Evolutionary conservation across 2,329 filamentous ascomycete genomes (phyloP), one percentile per base, ranked within the genome.

Genomic region (Zymoseptoria brevis): DNA sequence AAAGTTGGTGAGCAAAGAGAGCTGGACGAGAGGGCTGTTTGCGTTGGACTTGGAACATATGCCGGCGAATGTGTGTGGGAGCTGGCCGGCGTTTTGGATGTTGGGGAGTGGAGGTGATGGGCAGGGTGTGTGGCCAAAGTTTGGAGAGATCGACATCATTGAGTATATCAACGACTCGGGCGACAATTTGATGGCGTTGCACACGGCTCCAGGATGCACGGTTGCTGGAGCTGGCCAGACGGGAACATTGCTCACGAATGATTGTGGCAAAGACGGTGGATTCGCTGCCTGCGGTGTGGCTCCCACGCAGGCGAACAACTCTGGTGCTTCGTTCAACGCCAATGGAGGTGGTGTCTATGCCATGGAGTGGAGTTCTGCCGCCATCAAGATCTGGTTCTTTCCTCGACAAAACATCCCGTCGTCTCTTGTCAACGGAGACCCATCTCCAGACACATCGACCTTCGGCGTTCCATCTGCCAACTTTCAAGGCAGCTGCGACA

Each of bases 391-490:
- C 19, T 74, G 72, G 72, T 74, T 69, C 63, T 74, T 74, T 51
- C 65, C 69, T 19, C 64, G 70, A 13, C 69, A 68, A n/a, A 57
- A 58, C 52, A 69, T 71, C 13, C 75, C 75, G 1, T 26, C 60
- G 4, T 72, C 68, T 65, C 80, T 88, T 61, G 71, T 74, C 54
- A 63, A 56, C 9, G 65, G 67, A n/a, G 11, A 45, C 5, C 11
- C 35, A 16, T 64, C 62, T 1, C 87, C 87, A 0, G 79, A 88
- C 65, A 82, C 86, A 0, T 80, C 77, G 53, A 74, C 75, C 2
- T 89, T 87, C 81, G 86, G 85, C 16, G 76, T 73, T 1, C 83
- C 87, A 0, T 67, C 81, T 6, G 84, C 86, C 1, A 86, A 88
- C 60, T 87, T 87, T 69, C 85, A 70, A 62, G 74, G 72, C 8